Evolutionary conservation across 1,139 yeast species (phyloP).

Genomic region (Casaregolazyma lundiana): DNA sequence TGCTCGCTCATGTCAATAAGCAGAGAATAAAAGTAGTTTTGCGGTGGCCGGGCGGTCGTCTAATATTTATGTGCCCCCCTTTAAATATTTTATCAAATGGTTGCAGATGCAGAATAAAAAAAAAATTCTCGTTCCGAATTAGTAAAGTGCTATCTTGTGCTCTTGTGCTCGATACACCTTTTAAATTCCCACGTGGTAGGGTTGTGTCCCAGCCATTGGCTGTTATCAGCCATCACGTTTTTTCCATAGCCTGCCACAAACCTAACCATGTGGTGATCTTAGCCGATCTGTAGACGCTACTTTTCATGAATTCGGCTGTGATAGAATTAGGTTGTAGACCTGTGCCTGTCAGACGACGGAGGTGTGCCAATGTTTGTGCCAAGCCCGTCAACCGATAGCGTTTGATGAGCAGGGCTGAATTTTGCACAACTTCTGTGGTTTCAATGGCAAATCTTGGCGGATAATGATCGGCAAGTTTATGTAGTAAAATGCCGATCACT

Average conservation of each 20-base stretch:
- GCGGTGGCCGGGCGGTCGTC: background rate
- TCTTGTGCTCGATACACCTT: background rate
- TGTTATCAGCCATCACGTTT: background rate
- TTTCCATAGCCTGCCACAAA: background rate
- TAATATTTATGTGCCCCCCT: background rate
- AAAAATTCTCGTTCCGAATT: background rate
- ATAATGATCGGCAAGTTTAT: background rate
- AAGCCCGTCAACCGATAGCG: background rate
- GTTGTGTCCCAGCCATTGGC: background rate
- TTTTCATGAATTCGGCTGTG: background rate
- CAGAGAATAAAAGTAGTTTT: background rate
- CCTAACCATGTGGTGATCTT: background rate
- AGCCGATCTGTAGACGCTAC: background rate
- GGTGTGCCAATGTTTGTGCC: background rate
- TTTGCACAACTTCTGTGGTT: too few relatives aligned
- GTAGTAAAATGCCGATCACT: background rate
- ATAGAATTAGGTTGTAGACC: background rate
- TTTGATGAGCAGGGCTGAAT: too few relatives aligned
- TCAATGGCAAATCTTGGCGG: too few relatives aligned
- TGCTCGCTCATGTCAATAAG: constrained; percentile 17
- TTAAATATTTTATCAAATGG: background rate
- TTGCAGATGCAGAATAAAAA: constrained; percentile 1
- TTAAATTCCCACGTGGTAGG: background rate
- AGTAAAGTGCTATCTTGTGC: background rate
- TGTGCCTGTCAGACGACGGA: background rate